These are phyloP conservation scores for Syncephalastrum monosporum DNA, from an alignment of 371 early-diverging fungal species.

Conservation along the genomic window DNA sequence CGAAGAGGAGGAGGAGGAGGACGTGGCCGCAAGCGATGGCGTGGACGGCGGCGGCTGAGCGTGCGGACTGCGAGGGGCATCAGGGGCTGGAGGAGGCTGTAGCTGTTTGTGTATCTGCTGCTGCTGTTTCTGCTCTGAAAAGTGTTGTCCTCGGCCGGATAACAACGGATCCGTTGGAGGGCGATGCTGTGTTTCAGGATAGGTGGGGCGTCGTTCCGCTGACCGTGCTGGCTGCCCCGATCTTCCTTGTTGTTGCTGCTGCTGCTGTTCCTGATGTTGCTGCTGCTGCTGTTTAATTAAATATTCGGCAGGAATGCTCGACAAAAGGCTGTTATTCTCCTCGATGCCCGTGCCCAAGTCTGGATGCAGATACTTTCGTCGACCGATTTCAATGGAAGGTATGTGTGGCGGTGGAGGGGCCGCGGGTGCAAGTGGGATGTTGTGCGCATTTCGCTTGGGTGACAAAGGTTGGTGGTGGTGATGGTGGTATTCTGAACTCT, in stretches of 20 bases:
- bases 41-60: too few relatives aligned
- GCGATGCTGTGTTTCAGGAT: too few relatives aligned
- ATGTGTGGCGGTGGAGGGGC: constrained; percentile 13
- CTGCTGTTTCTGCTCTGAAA: not conserved
- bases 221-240: not conserved
- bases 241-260: not conserved
- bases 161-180: too few relatives aligned
- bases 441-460: constrained; percentile 3
- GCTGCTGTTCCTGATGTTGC: not conserved
- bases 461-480: constrained; percentile 4
- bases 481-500: constrained; percentile 1
- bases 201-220: not conserved
- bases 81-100: not conserved
- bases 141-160: not conserved
- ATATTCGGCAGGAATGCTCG: constrained; percentile 9
- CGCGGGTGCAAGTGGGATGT: constrained; percentile 12
- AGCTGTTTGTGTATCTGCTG: not conserved
- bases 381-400: constrained; percentile 14
- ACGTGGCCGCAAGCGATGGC: too few relatives aligned
- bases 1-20: too few relatives aligned
- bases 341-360: constrained; percentile 9
- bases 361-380: constrained; percentile 6
- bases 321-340: constrained; percentile 9
- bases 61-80: too few relatives aligned
- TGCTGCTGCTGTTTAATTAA: constrained; percentile 6